These are phyloP conservation scores for Xerocomellus intermedius DNA, from an alignment of 768 basidiomycete species.

Conservation along the genomic window DNA sequence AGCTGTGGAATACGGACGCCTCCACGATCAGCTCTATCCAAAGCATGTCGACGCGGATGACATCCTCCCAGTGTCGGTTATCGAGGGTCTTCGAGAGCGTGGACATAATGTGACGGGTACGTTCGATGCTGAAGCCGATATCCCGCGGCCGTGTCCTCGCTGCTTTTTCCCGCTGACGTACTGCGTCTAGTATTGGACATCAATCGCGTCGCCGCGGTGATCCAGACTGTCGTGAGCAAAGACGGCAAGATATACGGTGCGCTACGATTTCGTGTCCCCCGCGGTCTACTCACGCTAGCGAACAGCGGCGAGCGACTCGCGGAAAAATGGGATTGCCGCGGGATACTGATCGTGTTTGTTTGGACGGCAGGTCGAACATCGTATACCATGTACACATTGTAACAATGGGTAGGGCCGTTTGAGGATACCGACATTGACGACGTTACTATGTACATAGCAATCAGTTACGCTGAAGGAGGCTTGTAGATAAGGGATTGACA, in stretches of 20 bases:
- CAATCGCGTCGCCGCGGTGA: constrained; percentile 69
- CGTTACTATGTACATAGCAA: neutral
- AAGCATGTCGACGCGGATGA: constrained; percentile 56
- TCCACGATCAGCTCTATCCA: constrained; percentile 89
- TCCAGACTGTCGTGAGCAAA: constrained; percentile 59
- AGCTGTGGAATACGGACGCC: constrained; percentile 80
- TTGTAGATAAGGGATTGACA: too few species aligned
- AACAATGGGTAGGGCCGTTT: too few species aligned
- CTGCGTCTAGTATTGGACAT: constrained; percentile 53
- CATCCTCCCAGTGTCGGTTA: constrained; percentile 52
- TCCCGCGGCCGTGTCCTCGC: neutral
- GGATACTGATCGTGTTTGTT: constrained; percentile 56
- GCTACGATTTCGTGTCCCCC: constrained; percentile 18
- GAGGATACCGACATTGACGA: neutral
- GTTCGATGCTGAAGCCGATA: constrained; percentile 10
- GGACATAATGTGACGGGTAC: constrained; percentile 75
- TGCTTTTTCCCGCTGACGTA: neutral
- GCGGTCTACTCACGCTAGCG: neutral
- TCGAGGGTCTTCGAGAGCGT: constrained; percentile 52
- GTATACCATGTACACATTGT: too few species aligned
- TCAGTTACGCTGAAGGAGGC: neutral
- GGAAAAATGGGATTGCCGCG: constrained; percentile 90
- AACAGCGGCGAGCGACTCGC: constrained; percentile 82
- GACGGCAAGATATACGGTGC: constrained; percentile 64
- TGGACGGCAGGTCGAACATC: too few species aligned